Base-by-base conservation (phyloP, 2,329 filamentous ascomycete species). In the Hypocreales sp. region DNA sequence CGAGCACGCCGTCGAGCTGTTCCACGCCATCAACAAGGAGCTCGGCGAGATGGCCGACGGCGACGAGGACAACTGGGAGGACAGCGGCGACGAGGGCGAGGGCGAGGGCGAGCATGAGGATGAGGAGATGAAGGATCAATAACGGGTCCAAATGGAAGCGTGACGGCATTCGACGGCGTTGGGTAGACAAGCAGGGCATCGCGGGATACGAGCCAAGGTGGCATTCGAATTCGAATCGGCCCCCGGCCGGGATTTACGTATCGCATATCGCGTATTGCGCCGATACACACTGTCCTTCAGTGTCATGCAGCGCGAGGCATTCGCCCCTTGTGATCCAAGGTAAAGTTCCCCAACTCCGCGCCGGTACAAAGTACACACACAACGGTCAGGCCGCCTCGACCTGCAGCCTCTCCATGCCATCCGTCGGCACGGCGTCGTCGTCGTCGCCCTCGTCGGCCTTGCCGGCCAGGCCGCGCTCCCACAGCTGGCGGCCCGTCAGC, bases 401-500 rank as follows among this genome's bases (percentile, higher is more conserved):
- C 51, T 80, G 79, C 39, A 92, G 60, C 49, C 76, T 79, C 36
- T 77, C 72, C 33, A 87, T 54, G 19, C 64, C 70, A 17, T 70
- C 73, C 1, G 64, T 62, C 34, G 63, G 48, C 25, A 65, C 62
- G 22, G 61, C 65, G 4, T 72, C 75, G 13, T 70, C 75, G 2
- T 80, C 72, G 2, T 64, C 71, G 11, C 71, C 72, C 41, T 75
- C 72, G 24, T 77, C 75, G 35, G 52, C 63, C 55, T 75, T 80
- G 25, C 70, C 64, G 27, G 57, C 78, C 42, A 86, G 51, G 16
- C 80, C 80, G 27, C 64, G 65, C 60, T 86, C 79, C 78, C 80
- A 87, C 20, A 87, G 59, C 46, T 87, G 77, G 44, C 60, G 74
- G 12, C 80, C 81, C 1, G 79, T 76, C 38, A 86, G 53, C 45